Evolutionary conservation across 2,329 filamentous ascomycete species (phyloP).

Genomic region (Furcasterigmium sp.): DNA sequence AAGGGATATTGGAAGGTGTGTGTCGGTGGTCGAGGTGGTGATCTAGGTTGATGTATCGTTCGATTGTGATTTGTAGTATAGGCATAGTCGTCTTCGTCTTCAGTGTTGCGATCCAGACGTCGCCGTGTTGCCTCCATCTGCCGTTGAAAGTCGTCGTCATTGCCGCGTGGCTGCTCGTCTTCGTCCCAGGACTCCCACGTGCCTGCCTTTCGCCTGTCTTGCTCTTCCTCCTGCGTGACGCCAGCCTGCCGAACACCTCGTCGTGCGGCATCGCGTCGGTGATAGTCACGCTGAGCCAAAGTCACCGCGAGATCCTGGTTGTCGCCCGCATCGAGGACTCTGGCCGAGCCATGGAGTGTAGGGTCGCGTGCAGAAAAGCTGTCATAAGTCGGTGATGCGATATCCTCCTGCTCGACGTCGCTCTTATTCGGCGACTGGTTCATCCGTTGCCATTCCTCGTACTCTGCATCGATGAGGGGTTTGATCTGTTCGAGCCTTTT

Average conservation of each 20-base stretch:
- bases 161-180: constrained; percentile 18
- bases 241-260: constrained; percentile 53
- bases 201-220: constrained; percentile 41
- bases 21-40: constrained; percentile 7
- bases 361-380: constrained; percentile 53
- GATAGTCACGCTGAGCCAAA: constrained; percentile 68
- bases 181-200: constrained; percentile 35
- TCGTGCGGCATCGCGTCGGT: constrained; percentile 57
- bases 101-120: constrained; percentile 32
- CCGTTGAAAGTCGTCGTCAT: constrained; percentile 39
- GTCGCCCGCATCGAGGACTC: constrained; percentile 63
- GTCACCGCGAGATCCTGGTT: constrained; percentile 72
- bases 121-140: constrained; percentile 50
- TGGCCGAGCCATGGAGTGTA: constrained; percentile 50
- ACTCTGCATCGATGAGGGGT: constrained; percentile 67
- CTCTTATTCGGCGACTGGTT: constrained; percentile 31
- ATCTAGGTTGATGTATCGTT: constrained; percentile 17
- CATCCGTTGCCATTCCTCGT: constrained; percentile 61
- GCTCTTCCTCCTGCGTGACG: constrained; percentile 51
- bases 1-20: constrained; percentile 50
- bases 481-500: constrained; percentile 72
- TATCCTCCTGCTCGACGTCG: constrained; percentile 12
- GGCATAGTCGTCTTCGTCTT: constrained; percentile 8
- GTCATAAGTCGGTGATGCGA: constrained; percentile 29
- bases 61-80: constrained; percentile 7